Conservation (phyloP, 2,329 filamentous ascomycete genomes). For the Ophiostoma perfectum region DNA sequence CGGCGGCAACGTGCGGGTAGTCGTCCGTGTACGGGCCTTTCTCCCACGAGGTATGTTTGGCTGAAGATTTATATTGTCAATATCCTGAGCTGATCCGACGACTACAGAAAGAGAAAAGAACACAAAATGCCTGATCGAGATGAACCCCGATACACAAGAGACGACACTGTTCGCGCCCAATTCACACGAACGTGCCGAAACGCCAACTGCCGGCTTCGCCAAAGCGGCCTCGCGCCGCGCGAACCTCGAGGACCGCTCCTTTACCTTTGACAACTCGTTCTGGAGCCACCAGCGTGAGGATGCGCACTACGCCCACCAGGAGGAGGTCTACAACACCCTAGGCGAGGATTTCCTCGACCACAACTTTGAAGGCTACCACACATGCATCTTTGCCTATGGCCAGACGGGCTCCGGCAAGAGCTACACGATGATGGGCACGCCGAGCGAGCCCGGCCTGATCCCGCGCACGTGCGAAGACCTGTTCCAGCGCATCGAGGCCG, state of each 20-base stretch:
- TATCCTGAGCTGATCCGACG: not conserved
- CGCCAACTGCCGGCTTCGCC: conserved; percentile 25
- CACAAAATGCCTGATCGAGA: conserved; percentile 79
- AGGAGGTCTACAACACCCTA: conserved; percentile 80
- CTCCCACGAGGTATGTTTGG: conserved; percentile 56
- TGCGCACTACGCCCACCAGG: conserved; percentile 80
- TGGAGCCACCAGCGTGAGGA: conserved; percentile 91
- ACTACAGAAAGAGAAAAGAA: conserved; percentile 71
- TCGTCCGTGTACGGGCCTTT: conserved; percentile 75
- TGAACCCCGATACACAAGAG: conserved; percentile 81
- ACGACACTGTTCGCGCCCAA: conserved; percentile 72
- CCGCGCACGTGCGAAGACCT: conserved; percentile 96
- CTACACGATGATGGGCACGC: conserved; percentile 99
- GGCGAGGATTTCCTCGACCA: conserved; percentile 91
- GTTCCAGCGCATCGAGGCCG: conserved; percentile 77
- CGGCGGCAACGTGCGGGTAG: conserved; percentile 75
- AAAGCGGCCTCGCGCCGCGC: conserved; percentile 29
- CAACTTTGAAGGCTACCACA: conserved; percentile 97
- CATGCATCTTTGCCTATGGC: conserved; percentile 98
- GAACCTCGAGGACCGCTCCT: conserved; percentile 40
- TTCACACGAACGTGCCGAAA: conserved; percentile 27
- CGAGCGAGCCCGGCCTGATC: conserved; percentile 90
- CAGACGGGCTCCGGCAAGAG: conserved; percentile 82
- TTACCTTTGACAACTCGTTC: conserved; percentile 95
- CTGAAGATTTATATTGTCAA: conserved; percentile 32